Evolutionary conservation across 2,329 filamentous ascomycete genomes (phyloP), one percentile per base, ranked within the genome.

Genomic region (Paracorniculantispora psalliotae): DNA sequence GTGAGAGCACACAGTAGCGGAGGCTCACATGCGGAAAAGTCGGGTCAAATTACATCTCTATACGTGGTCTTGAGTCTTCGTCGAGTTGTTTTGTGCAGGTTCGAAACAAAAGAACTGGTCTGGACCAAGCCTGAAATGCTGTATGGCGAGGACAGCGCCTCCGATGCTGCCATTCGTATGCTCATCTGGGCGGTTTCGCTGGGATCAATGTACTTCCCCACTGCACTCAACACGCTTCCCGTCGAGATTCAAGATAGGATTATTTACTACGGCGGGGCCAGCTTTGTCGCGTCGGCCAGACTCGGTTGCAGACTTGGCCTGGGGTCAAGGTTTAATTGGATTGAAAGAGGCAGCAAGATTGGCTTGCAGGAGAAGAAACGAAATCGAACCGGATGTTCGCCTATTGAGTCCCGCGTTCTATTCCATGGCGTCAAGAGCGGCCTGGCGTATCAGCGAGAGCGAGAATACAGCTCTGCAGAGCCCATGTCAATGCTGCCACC

Each of bases 91-190:
- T 15, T 37, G 4, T 37, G 33, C 33, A 12, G 17, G 33, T 9
- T 15, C 4, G 10, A 37, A 37, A 15, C 33, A 15, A 37, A 37
- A 4, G 17, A 9, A 4, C 33, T 66, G 4, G 37, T 35, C 0
- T 63, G 43, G 46, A 64, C 64, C 2, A 35, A 35, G 8, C 28
- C 60, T 0, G 61, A 62, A 50, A 10, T 7, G 23, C 57, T 67
- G 2, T 67, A 65, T 6, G 37, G 19, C 25, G 52, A 49, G 2
- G n/a, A 1, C 12, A 15, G 17, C 10, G 33, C 17, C 33, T 37
- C 33, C 4, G 33, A 37, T 9, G 33, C 33, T 15, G 33, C 33
- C 10, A 37, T 37, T 15, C 7, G 17, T 3, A 37, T 37, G 33
- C 33, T 37, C 10, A 12, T 37, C 33, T 37, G 33, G 33, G 33